phyloP scores from a whole-genome alignment of 192 early-diverging fungal species.

The Coemansia sp. region DNA sequence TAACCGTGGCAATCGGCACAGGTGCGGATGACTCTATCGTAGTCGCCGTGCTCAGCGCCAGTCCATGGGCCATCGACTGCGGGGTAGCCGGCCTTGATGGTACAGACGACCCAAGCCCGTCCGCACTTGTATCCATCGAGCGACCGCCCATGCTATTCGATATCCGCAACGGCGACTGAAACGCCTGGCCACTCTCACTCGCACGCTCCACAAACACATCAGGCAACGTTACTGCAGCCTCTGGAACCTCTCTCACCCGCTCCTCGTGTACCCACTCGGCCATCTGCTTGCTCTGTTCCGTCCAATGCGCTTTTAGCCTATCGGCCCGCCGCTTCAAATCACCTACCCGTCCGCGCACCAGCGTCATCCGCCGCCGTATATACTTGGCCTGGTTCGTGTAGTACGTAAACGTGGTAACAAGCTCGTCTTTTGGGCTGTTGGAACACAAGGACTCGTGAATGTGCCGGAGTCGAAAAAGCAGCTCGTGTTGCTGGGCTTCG shows the following conservation, averaged over 20 bases:
- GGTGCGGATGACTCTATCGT: neutral
- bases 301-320: slow-evolving; percentile 30
- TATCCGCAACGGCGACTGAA: slow-evolving; percentile 10
- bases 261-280: slow-evolving; percentile 38
- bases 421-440: slow-evolving; percentile 23
- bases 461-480: slow-evolving; percentile 20
- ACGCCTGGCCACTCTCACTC: neutral
- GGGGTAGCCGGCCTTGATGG: slow-evolving; percentile 10
- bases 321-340: slow-evolving; percentile 44
- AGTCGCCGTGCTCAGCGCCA: slow-evolving; percentile 13
- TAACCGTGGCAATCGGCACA: slow-evolving; percentile 23
- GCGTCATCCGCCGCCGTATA: slow-evolving; percentile 41
- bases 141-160: slow-evolving; percentile 1
- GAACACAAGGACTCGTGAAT: slow-evolving; percentile 17
- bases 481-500: slow-evolving; percentile 26
- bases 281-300: slow-evolving; percentile 28
- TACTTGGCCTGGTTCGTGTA: slow-evolving; percentile 40
- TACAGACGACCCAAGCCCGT: neutral
- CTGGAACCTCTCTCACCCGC: slow-evolving; percentile 23
- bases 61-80: slow-evolving; percentile 8
- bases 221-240: slow-evolving; percentile 6
- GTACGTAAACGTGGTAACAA: slow-evolving; percentile 30
- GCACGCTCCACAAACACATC: neutral
- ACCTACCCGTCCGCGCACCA: slow-evolving; percentile 27
- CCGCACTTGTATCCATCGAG: neutral